Base-by-base conservation (phyloP, 768 basidiomycete species). In the Russula sp. region DNA sequence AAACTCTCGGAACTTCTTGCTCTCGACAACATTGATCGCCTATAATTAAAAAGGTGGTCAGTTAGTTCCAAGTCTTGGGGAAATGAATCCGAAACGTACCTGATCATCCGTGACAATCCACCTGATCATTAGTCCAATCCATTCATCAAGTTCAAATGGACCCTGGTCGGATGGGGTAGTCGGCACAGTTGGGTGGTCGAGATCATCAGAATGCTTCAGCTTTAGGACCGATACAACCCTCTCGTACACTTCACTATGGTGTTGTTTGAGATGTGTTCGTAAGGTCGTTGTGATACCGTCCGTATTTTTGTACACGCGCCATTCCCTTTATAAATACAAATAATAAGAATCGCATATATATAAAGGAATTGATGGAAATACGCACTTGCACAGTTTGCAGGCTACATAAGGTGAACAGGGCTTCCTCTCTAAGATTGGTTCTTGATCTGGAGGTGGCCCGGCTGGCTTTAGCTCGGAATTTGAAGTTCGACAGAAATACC, bases 1-100 rank as follows among this genome's bases (percentile, higher is more conserved):
- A 7, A n/a, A 48, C 0, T 18, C 18, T 3, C n/a, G 46, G 9
- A 48, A 24, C 3, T 0, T 3, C 3, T 1, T 0, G n/a, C 5
- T 48, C 3, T 48, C 46, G 3, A 48, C 10, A 5, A 24, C 22
- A 24, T 22, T 48, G 8, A 48, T 48, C 0, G 46, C 46, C 46
- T 48, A 14, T 6, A 11, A 13, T 13, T 13, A 0, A 3, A 32
- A 3, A 36, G 8, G 2, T 30, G 28, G 28, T 30, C 28, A 13
- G 13, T 36, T 36, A 34, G 32, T 10, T 10, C 44, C 9, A 0
- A n/a, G 9, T 13, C 1, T 16, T 16, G 0, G 3, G 11, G 7
- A 22, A 4, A 11, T 13, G 11, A 13, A 11, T 4, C 0, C 22
- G 0, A 24, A 46, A 20, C 42, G 7, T 5, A 48, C 46, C 10